Percentiles rank a stretch among this genome's conserved stretches.
Evolutionary conservation across 2,329 filamentous ascomycete genomes (phyloP).

Genomic region (Colletotrichum costaricense): DNA sequence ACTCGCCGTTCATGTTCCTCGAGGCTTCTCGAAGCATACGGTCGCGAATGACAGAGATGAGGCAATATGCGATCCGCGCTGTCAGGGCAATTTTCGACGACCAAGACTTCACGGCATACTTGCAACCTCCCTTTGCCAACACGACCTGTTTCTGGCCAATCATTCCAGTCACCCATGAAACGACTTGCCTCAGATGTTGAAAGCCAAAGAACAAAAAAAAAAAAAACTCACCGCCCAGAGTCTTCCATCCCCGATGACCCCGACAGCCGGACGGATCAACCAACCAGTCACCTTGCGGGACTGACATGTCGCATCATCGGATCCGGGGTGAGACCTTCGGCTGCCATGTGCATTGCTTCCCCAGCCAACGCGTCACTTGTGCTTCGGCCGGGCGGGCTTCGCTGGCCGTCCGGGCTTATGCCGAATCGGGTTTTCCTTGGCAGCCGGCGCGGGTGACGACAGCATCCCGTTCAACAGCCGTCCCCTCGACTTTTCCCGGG

Average conservation of each 20-base stretch:
- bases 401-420: constrained; percentile 8
- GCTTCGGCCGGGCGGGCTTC: neutral
- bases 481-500: neutral
- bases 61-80: neutral
- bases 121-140: neutral
- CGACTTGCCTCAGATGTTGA: constrained; percentile 9
- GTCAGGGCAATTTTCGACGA: neutral
- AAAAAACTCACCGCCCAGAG: neutral
- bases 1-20: neutral
- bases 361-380: neutral
- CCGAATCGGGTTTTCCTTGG: constrained; percentile 11
- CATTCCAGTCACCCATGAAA: constrained; percentile 12
- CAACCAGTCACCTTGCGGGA: constrained; percentile 24
- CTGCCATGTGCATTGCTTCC: constrained; percentile 20
- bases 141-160: neutral
- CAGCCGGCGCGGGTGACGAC: neutral
- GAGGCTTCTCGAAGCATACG: neutral
- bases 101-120: neutral
- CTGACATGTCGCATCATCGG: constrained; percentile 32
- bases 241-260: constrained; percentile 11
- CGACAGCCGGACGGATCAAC: constrained; percentile 26
- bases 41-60: neutral
- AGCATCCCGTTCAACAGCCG: constrained; percentile 5
- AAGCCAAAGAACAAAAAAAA: constrained; percentile 6
- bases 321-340: constrained; percentile 20